A percentile compares a stretch with the other conserved stretches of the same genome.
Evolutionary conservation across 768 basidiomycete species (phyloP).

Genomic region (Russula sp.): DNA sequence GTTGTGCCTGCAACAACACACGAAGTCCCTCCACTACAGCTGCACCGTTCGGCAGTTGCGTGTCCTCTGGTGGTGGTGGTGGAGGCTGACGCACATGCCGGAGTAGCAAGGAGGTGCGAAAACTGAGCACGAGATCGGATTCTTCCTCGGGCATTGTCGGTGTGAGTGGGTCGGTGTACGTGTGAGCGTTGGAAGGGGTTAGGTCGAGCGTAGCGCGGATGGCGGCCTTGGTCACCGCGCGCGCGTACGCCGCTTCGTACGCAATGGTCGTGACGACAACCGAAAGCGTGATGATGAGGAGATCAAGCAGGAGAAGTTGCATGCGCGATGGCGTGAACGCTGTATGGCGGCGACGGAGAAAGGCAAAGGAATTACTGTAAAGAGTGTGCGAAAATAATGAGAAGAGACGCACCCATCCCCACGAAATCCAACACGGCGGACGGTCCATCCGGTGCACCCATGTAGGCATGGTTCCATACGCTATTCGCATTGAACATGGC

Average conservation of each 20-base stretch:
- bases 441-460: conserved; percentile 48
- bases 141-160: conserved; percentile 12
- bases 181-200: conserved; percentile 32
- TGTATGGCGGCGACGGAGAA: conserved; percentile 10
- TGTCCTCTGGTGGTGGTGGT: conserved; percentile 28
- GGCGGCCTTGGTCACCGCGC: conserved; percentile 33
- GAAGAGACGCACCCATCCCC: conserved; percentile 52
- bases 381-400: background rate
- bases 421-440: conserved; percentile 70
- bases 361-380: background rate
- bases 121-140: conserved; percentile 39
- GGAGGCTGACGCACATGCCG: conserved; percentile 51
- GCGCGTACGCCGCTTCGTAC: conserved; percentile 51
- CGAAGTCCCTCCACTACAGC: conserved; percentile 36
- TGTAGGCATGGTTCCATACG: conserved; percentile 53
- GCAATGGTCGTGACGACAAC: conserved; percentile 58
- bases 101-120: conserved; percentile 48
- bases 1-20: conserved; percentile 45
- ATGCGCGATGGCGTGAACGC: conserved; percentile 52
- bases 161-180: conserved; percentile 23
- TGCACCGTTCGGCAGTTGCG: conserved; percentile 58
- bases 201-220: conserved; percentile 19
- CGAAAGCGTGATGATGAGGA: conserved; percentile 61
- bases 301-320: conserved; percentile 60
- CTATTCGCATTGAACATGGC: conserved; percentile 50